Conservation (phyloP, 164 flowering plant genomes). For the Stephania cephalantha region DNA sequence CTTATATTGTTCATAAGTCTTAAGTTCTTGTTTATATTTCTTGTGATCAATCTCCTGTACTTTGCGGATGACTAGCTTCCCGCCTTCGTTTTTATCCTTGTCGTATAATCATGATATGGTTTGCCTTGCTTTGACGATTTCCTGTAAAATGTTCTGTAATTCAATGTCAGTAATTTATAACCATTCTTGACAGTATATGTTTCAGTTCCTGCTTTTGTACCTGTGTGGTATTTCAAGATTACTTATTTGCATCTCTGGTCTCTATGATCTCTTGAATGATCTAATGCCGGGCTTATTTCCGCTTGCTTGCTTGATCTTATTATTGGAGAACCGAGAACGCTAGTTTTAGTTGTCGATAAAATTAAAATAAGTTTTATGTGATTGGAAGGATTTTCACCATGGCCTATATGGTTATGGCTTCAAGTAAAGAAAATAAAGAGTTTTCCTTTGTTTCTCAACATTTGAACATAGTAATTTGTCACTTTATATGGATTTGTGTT, state of each 20-base stretch:
- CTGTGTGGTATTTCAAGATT: not conserved
- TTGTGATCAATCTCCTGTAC: not conserved
- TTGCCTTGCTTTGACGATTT: not conserved
- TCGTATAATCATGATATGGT: not conserved
- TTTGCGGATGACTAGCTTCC: not conserved
- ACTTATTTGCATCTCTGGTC: not conserved
- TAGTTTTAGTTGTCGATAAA: no score
- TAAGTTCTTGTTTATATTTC: not conserved
- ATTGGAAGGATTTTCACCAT: not conserved
- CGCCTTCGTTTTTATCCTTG: not conserved
- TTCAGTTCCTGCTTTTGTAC: not conserved
- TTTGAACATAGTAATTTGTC: no score
- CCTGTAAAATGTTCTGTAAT: not conserved
- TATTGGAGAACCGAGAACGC: no score
- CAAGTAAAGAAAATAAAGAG: no score
- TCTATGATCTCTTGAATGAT: not conserved
- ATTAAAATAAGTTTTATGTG: not conserved
- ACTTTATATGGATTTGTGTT: no score
- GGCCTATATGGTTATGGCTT: no score
- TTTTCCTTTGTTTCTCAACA: no score
- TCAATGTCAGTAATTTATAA: not conserved
- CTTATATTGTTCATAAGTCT: slow-evolving; percentile 9
- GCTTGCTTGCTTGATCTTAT: not conserved
- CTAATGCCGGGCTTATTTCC: not conserved
- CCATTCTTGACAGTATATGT: not conserved